Base-by-base conservation (phyloP, 140 eudicot species). In the Oenanthe javanica region DNA sequence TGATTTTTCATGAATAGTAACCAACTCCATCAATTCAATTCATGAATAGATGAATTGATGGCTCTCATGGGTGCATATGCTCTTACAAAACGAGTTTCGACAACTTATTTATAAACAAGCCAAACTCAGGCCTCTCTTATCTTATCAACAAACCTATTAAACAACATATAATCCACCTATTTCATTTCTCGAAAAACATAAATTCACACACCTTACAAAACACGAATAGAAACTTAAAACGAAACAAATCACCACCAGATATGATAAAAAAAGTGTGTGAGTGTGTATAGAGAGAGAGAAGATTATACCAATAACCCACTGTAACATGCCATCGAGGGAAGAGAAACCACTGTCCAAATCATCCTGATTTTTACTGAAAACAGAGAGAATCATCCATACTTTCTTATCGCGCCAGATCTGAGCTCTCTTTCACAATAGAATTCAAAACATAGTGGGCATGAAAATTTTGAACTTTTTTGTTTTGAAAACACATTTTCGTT, bases 251-350 rank as follows among this genome's bases (percentile, higher is more conserved):
- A 52, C 7, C n/a, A 55, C 36, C 36, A 31, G 36, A 31, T 31
- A 31, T 31, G 36, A 31, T 31, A 31, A 31, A 31, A 12, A 8
- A 9, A 48, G 8, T 55, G 63, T 19, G 63, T 55, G 36, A 31
- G 36, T 31, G 36, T 31, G 36, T 31, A 31, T 31, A 31, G 36
- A 31, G 36, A 31, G 36, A 31, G 69, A 59, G 69, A 11, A 3
- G 55, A 18, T 9, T 11, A 54, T 84, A 94, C 97, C 98, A 75
- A 94, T 90, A 31, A 97, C 97, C 98, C 98, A 94, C 86, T 94
- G 97, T 73, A 94, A 77, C 94, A 92, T 94, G 64, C 98, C 97
- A n/a, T 94, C 98, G 54, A 94, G 93, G n/a, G 97, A 89, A 72
- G 98, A 89, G 72, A 94, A 94, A 1, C 98, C 98, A 36, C 98